A percentile compares a stretch with the other conserved stretches of the same genome.
Evolutionary conservation across 306 rosid genomes (phyloP).

Genomic region (Quercus parvula): DNA sequence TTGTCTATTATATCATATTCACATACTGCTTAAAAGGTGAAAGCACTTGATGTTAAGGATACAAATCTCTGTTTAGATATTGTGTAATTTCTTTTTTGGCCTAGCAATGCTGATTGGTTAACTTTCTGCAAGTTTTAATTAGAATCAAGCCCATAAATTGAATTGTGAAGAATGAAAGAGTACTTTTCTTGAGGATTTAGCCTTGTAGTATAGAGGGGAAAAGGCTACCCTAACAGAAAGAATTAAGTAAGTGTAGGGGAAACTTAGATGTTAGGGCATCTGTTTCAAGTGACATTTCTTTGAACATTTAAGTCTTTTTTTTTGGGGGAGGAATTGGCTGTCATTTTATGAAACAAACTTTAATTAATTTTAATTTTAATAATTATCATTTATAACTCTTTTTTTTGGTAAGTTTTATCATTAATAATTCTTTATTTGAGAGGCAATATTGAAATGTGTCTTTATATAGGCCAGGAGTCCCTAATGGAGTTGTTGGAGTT

Average conservation of each 20-base stretch:
- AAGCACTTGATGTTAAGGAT: conserved; percentile 9
- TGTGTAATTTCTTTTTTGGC: not conserved
- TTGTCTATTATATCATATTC: conserved; percentile 1
- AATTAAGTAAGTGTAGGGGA: conserved; percentile 8
- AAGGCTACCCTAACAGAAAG: conserved; percentile 11
- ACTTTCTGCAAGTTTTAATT: not conserved
- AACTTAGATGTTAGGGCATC: conserved; percentile 17
- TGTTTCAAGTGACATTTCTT: conserved; percentile 14
- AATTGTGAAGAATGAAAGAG: not conserved
- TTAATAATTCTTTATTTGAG: not conserved
- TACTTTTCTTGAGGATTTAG: not conserved
- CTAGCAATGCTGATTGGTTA: conserved; percentile 14
- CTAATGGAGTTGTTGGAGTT: conserved; percentile 70
- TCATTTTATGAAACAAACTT: conserved; percentile 10
- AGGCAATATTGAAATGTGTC: conserved; percentile 21
- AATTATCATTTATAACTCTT: not conserved
- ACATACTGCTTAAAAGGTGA: conserved; percentile 12
- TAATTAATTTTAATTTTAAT: not conserved
- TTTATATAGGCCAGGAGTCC: conserved; percentile 63
- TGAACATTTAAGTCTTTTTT: not conserved
- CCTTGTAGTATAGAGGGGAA: conserved; percentile 10
- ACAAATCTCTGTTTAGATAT: not conserved
- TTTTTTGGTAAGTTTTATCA: not conserved
- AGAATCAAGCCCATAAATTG: not conserved
- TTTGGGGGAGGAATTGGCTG: not conserved